phyloP scores from a whole-genome alignment of 768 basidiomycete species.

The Termitomyces sp. region DNA sequence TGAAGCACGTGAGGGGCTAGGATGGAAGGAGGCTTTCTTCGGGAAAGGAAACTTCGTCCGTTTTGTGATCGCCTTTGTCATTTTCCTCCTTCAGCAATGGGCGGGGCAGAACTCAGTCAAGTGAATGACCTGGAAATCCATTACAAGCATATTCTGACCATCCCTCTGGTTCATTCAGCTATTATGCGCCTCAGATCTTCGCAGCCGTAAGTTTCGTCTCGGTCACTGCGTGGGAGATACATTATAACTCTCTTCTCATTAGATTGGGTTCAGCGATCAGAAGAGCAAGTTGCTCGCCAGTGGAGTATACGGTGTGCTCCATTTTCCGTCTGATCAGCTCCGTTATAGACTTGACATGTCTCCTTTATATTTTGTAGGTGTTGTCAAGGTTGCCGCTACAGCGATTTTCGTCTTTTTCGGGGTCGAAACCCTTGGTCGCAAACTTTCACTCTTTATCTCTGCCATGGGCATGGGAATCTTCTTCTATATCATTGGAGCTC shows the following conservation, averaged over 20 bases:
- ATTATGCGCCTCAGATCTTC: conserved; percentile 75
- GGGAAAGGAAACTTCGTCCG: conserved; percentile 79
- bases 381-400: conserved; percentile 67
- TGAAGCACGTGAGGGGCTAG: conserved; percentile 56
- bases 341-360: too few relatives aligned
- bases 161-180: conserved; percentile 24
- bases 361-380: conserved; percentile 17
- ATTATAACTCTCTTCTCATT: background rate
- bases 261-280: conserved; percentile 58
- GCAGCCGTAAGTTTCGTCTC: conserved; percentile 25
- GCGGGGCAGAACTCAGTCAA: conserved; percentile 78
- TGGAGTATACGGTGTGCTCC: conserved; percentile 49
- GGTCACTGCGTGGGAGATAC: background rate
- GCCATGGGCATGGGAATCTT: conserved; percentile 74
- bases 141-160: background rate
- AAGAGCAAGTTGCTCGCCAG: conserved; percentile 63
- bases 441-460: conserved; percentile 64
- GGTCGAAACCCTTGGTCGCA: conserved; percentile 66
- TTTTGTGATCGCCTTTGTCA: conserved; percentile 76
- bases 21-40: conserved; percentile 67
- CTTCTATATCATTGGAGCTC: conserved; percentile 84
- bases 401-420: conserved; percentile 60
- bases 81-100: conserved; percentile 83
- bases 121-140: conserved; percentile 20
- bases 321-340: background rate